phyloP scores from a whole-genome alignment of 2,329 filamentous ascomycete species.

The Colletotrichum sojae region DNA sequence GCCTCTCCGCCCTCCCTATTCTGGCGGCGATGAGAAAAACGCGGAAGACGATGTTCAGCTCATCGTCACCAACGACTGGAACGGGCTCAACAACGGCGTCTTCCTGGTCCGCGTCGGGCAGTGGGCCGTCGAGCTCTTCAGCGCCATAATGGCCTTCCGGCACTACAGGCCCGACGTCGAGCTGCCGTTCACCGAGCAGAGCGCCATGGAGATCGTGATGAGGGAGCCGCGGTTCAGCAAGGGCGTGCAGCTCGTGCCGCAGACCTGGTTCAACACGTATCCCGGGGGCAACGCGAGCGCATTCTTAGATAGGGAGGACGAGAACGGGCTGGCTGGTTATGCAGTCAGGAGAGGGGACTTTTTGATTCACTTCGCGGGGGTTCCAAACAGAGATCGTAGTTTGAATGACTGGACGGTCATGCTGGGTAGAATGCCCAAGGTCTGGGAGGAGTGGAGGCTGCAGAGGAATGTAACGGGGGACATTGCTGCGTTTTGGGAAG shows the following conservation, averaged over 20 bases:
- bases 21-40: neutral
- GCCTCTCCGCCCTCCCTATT: slow-evolving; percentile 28
- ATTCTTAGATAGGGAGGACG: slow-evolving; percentile 5
- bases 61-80: slow-evolving; percentile 39
- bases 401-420: neutral
- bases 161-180: slow-evolving; percentile 36
- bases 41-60: slow-evolving; percentile 23
- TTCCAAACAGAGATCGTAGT: neutral
- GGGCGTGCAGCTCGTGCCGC: slow-evolving; percentile 35
- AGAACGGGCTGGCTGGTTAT: slow-evolving; percentile 12
- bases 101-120: slow-evolving; percentile 41
- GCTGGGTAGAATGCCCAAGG: neutral
- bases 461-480: neutral
- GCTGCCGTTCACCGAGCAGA: slow-evolving; percentile 41
- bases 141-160: slow-evolving; percentile 40
- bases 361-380: slow-evolving; percentile 42
- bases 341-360: slow-evolving; percentile 38
- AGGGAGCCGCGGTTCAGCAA: slow-evolving; percentile 30
- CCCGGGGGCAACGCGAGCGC: slow-evolving; percentile 9
- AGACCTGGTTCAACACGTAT: slow-evolving; percentile 44
- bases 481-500: neutral
- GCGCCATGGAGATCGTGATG: slow-evolving; percentile 42
- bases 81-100: slow-evolving; percentile 43
- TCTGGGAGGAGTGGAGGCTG: neutral
- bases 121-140: slow-evolving; percentile 42